Percentiles rank a stretch among this genome's conserved stretches.
Conservation (phyloP, 805 yeast species). For the Kodamaea jinghongensis region DNA sequence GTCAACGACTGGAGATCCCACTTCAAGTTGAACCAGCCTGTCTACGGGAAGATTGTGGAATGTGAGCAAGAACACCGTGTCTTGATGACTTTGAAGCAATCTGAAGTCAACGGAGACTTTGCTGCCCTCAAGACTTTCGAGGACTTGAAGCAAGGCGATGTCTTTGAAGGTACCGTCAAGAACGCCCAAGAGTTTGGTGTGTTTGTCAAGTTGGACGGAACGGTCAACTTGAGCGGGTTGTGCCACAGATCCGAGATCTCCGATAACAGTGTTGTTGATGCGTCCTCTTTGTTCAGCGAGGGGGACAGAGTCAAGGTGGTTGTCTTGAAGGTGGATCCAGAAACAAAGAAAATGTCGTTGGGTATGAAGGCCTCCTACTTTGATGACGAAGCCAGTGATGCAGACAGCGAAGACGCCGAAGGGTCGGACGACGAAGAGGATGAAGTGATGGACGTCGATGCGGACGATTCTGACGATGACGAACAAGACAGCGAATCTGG, state of each 20-base stretch:
- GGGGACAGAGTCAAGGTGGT: conserved; percentile 92
- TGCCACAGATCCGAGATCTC: conserved; percentile 86
- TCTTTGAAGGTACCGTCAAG: conserved; percentile 74
- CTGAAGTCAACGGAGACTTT: conserved; percentile 72
- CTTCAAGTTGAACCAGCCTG: conserved; percentile 67
- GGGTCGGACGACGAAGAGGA: conserved; percentile 34
- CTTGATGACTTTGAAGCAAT: conserved; percentile 74
- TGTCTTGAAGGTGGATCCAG: conserved; percentile 58
- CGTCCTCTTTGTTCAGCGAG: conserved; percentile 67
- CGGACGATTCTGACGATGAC: conserved; percentile 20
- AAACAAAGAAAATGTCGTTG: conserved; percentile 73
- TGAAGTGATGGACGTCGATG: conserved; percentile 28
- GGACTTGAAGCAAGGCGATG: conserved; percentile 67
- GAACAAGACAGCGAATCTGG: conserved; percentile 22
- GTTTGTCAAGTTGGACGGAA: conserved; percentile 75
- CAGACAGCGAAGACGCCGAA: conserved; percentile 18
- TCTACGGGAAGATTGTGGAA: conserved; percentile 67
- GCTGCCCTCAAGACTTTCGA: conserved; percentile 57
- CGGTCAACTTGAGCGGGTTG: conserved; percentile 74
- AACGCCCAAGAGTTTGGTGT: conserved; percentile 87
- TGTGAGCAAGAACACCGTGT: conserved; percentile 63
- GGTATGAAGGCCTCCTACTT: conserved; percentile 97
- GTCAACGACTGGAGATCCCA: conserved; percentile 86
- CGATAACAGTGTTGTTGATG: conserved; percentile 58
- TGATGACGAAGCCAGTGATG: conserved; percentile 31